Evolutionary conservation across 352 stramenopile species (phyloP).

Genomic region (Pythium vanterpoolii): DNA sequence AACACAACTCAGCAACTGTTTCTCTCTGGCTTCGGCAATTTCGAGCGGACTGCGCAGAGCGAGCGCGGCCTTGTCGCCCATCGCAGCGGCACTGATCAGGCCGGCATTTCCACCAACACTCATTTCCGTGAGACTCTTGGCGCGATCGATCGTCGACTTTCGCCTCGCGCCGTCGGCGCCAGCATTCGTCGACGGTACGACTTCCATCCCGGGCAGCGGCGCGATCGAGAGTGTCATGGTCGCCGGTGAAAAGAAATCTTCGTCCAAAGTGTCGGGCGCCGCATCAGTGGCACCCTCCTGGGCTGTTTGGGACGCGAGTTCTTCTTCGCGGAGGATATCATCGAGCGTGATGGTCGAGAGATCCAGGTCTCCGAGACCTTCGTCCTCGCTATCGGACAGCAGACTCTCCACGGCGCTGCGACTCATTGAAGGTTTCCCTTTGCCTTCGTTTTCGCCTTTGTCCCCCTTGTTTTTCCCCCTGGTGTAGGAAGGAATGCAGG

Average conservation of each 20-base stretch:
- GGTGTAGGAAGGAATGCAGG: background rate
- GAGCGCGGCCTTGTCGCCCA: constrained; percentile 17
- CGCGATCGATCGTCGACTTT: constrained; percentile 25
- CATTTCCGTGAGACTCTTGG: constrained; percentile 43
- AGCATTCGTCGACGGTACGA: constrained; percentile 19
- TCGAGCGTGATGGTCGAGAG: constrained; percentile 37
- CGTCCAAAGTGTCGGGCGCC: constrained; percentile 29
- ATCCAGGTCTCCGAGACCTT: constrained; percentile 32
- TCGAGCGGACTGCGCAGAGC: constrained; percentile 55
- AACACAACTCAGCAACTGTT: constrained; percentile 80
- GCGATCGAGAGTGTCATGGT: constrained; percentile 51
- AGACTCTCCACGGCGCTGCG: constrained; percentile 26
- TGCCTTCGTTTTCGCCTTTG: background rate
- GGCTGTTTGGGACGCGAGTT: constrained; percentile 29
- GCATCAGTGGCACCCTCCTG: background rate
- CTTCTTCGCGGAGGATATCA: constrained; percentile 39
- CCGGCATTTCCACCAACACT: constrained; percentile 26
- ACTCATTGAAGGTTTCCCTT: constrained; percentile 12
- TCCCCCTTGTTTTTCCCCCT: background rate
- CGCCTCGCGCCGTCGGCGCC: background rate
- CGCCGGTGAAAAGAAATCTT: constrained; percentile 71
- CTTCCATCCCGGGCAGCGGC: constrained; percentile 68
- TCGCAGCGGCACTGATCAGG: constrained; percentile 17
- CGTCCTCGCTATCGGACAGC: constrained; percentile 35
- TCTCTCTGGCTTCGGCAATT: constrained; percentile 76